phyloP scores from a whole-genome alignment of 2,329 filamentous ascomycete species.

The Fusarium sororula region DNA sequence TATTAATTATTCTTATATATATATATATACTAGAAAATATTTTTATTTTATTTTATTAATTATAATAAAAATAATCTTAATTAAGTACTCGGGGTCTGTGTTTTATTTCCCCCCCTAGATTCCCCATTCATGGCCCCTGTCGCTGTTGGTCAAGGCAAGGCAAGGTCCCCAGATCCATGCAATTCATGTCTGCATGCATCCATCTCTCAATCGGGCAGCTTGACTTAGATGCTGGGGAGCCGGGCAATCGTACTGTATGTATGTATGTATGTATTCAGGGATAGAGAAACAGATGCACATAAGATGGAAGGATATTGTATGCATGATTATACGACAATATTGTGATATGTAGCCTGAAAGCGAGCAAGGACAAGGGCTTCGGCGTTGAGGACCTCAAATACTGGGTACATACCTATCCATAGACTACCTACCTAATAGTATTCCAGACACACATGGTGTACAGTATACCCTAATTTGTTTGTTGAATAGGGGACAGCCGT shows the following conservation, averaged over 20 bases:
- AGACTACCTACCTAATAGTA: neutral
- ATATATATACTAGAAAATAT: no score
- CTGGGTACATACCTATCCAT: no score
- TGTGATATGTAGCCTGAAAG: neutral
- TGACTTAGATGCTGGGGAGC: neutral
- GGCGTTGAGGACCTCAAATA: neutral
- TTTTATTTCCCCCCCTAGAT: no score
- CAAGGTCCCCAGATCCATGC: constrained; percentile 15
- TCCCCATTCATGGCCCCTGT: neutral
- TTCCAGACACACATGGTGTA: neutral
- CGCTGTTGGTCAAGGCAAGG: neutral
- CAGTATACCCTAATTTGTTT: neutral
- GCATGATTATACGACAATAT: constrained; percentile 1
- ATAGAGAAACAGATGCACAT: neutral
- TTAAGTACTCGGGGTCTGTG: no score
- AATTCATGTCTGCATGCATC: constrained; percentile 28
- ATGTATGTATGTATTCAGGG: neutral
- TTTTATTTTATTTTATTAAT: no score
- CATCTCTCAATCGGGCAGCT: constrained; percentile 29
- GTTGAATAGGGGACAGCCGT: neutral
- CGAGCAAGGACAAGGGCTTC: neutral
- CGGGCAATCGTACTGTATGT: neutral
- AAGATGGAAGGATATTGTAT: neutral
- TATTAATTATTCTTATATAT: no score
- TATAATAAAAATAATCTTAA: no score